These are phyloP conservation scores for Diaporthe eres DNA, from an alignment of 2,329 filamentous ascomycete species.

Conservation along the genomic window DNA sequence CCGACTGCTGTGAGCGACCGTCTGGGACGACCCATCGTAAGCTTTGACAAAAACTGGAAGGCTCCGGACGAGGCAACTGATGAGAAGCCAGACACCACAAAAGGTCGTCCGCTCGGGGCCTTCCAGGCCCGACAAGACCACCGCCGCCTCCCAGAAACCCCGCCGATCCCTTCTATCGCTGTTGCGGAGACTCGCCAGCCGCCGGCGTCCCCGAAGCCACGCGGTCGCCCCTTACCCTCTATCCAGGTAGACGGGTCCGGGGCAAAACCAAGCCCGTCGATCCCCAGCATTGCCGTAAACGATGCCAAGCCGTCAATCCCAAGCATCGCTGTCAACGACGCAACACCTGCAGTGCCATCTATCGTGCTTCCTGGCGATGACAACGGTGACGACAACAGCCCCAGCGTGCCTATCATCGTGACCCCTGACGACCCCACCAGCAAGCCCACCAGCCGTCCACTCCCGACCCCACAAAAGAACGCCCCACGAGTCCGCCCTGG, in stretches of 20 bases:
- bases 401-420: conserved; percentile 58
- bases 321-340: conserved; percentile 60
- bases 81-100: conserved; percentile 69
- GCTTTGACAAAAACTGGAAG: conserved; percentile 90
- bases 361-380: conserved; percentile 56
- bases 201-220: conserved; percentile 53
- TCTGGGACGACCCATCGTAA: conserved; percentile 94
- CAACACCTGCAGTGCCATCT: conserved; percentile 55
- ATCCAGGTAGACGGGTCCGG: conserved; percentile 60
- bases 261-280: conserved; percentile 49
- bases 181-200: conserved; percentile 63
- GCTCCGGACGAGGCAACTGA: conserved; percentile 79
- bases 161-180: conserved; percentile 68
- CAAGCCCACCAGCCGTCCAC: conserved; percentile 56
- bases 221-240: conserved; percentile 56
- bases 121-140: conserved; percentile 48
- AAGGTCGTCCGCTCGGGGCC: conserved; percentile 42
- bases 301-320: conserved; percentile 60
- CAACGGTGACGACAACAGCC: conserved; percentile 43
- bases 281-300: conserved; percentile 66
- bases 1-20: conserved; percentile 93
- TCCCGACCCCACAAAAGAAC: conserved; percentile 62
- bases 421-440: conserved; percentile 58
- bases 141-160: conserved; percentile 46
- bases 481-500: conserved; percentile 52